Conservation (phyloP, 805 yeast genomes). For the Candida berthetii region DNA sequence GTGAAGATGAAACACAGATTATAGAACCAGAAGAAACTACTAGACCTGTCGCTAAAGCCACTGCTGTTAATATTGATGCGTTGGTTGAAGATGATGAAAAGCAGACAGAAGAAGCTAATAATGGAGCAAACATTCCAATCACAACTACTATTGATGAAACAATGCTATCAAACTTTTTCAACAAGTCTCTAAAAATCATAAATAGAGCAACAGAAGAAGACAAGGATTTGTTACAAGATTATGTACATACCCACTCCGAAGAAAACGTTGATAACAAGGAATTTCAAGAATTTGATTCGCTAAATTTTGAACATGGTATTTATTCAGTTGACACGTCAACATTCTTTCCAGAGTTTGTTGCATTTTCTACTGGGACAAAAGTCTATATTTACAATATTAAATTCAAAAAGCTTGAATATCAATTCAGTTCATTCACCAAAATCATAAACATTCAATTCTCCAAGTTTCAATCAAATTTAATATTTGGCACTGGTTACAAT, state of each 20-base stretch:
- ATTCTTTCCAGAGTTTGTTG: slow-evolving; percentile 12
- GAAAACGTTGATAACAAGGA: slow-evolving; percentile 1
- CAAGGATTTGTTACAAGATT: slow-evolving; percentile 14
- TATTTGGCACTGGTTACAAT: slow-evolving; percentile 42
- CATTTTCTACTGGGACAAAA: slow-evolving; percentile 10
- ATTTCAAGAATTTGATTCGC: slow-evolving; percentile 1
- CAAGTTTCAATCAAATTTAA: slow-evolving; percentile 26
- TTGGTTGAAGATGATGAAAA: slow-evolving; percentile 1
- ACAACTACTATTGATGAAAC: slow-evolving; percentile 4
- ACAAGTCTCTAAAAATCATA: slow-evolving; percentile 17
- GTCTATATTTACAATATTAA: slow-evolving; percentile 16
- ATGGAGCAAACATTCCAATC: background rate
- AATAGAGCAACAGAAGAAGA: slow-evolving; percentile 21
- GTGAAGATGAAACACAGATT: background rate
- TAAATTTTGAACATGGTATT: slow-evolving; percentile 7
- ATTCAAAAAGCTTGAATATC: slow-evolving; percentile 24
- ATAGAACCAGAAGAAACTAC: background rate
- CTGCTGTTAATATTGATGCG: background rate
- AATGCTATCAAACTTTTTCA: slow-evolving; percentile 10
- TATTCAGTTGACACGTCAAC: slow-evolving; percentile 13
- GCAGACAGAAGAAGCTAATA: background rate
- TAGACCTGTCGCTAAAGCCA: too few species aligned
- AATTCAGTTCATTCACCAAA: slow-evolving; percentile 33
- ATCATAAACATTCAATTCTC: slow-evolving; percentile 36
- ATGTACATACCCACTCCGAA: background rate